A percentile compares a stretch with the other conserved stretches of the same genome.
phyloP scores from a whole-genome alignment of 441 rosid genomes.

The Biscutella auriculata region DNA sequence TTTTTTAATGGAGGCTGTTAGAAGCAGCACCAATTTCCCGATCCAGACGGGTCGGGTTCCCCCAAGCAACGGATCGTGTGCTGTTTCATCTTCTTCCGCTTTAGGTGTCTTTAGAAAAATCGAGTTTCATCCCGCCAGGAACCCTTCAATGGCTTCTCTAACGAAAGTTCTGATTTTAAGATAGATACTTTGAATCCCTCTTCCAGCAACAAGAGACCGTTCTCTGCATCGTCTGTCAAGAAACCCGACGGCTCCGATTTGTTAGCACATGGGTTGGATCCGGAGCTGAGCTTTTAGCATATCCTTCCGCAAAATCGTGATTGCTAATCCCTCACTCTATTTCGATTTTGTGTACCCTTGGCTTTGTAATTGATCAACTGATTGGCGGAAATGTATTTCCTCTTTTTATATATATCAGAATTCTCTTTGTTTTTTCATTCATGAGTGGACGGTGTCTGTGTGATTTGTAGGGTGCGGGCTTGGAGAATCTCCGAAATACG shows the following conservation, averaged over 20 bases:
- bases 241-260: slow-evolving; percentile 39
- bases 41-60: slow-evolving; percentile 23
- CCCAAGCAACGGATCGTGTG: slow-evolving; percentile 23
- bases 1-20: slow-evolving; percentile 24
- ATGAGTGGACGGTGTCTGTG: neutral
- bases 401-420: neutral
- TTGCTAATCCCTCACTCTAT: slow-evolving; percentile 9
- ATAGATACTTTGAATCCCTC: slow-evolving; percentile 66
- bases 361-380: neutral
- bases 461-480: slow-evolving; percentile 79
- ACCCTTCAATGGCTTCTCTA: slow-evolving; percentile 33
- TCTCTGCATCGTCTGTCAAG: slow-evolving; percentile 19
- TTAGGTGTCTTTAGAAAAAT: slow-evolving; percentile 31
- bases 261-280: slow-evolving; percentile 48
- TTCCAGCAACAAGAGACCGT: slow-evolving; percentile 19
- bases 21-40: slow-evolving; percentile 11
- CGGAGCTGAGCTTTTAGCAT: slow-evolving; percentile 47
- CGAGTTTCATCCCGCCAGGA: slow-evolving; percentile 56
- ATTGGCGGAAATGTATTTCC: neutral
- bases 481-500: slow-evolving; percentile 87
- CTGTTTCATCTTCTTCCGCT: slow-evolving; percentile 25
- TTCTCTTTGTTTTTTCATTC: neutral
- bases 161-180: slow-evolving; percentile 37
- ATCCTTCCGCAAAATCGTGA: slow-evolving; percentile 71
- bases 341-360: neutral